A percentile compares a stretch with the other conserved stretches of the same genome.
These are phyloP conservation scores for Hypoxylon perforatum DNA, from an alignment of 495 filamentous ascomycete genomes.

Conservation along the genomic window DNA sequence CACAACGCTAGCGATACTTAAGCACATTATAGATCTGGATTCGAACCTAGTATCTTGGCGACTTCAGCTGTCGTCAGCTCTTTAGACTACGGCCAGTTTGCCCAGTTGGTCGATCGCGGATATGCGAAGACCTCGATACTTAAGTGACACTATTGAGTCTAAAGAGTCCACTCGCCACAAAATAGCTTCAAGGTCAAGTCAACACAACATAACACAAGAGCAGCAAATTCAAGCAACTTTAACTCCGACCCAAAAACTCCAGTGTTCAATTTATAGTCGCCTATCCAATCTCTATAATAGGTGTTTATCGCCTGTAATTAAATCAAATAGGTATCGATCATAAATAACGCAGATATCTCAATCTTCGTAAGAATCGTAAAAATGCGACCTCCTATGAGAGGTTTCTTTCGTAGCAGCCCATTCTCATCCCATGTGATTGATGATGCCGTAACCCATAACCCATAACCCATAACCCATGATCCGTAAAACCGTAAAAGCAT, in stretches of 20 bases:
- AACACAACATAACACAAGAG: background rate
- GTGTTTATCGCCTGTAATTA: too few species aligned
- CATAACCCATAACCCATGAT: slow-evolving; percentile 28
- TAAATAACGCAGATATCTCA: slow-evolving; percentile 15
- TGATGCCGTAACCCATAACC: slow-evolving; percentile 29
- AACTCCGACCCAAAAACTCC: slow-evolving; percentile 13
- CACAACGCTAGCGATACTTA: too few species aligned
- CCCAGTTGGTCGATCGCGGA: too few species aligned
- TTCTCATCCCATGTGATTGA: slow-evolving; percentile 4
- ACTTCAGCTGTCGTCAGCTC: too few species aligned
- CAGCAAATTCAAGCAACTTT: background rate
- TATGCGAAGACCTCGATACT: too few species aligned
- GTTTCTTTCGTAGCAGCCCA: slow-evolving; percentile 14
- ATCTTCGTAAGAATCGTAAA: slow-evolving; percentile 33
- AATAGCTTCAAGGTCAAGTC: background rate
- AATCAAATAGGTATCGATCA: slow-evolving; percentile 25
- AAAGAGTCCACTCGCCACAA: too few species aligned
- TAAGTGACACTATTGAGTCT: too few species aligned
- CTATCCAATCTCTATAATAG: slow-evolving; percentile 27
- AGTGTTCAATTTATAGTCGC: slow-evolving; percentile 23
- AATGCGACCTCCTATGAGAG: background rate
- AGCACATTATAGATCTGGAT: too few species aligned
- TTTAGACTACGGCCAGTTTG: too few species aligned
- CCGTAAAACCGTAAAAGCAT: slow-evolving; percentile 28
- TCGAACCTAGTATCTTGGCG: too few species aligned